phyloP scores from a whole-genome alignment of 495 filamentous ascomycete genomes.

The Neurospora sp. region DNA sequence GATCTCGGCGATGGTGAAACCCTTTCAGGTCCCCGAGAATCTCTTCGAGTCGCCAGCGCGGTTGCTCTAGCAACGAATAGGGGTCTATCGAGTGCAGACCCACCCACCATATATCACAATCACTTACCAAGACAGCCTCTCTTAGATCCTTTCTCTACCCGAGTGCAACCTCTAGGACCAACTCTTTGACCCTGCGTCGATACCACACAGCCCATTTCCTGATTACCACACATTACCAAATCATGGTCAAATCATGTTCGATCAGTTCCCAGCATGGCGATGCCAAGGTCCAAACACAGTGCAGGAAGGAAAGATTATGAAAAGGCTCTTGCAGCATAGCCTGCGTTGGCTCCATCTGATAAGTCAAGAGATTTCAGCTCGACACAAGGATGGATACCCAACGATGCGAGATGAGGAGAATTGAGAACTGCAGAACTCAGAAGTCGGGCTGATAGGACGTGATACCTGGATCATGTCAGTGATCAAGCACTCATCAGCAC shows the following conservation, averaged over 20 bases:
- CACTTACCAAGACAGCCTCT: background rate
- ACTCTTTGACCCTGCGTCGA: too few relatives aligned
- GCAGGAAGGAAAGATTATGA: background rate
- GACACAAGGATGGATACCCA: background rate
- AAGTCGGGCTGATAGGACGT: background rate
- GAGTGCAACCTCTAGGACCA: too few relatives aligned
- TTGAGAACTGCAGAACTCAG: background rate
- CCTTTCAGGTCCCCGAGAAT: background rate
- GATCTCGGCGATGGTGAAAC: background rate
- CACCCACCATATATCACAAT: background rate
- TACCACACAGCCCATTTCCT: too few relatives aligned
- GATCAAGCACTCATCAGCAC: background rate
- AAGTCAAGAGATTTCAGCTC: background rate
- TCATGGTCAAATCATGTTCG: background rate
- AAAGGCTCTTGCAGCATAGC: background rate
- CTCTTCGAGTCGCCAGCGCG: background rate
- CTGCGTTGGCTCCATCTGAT: background rate
- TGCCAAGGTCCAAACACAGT: background rate
- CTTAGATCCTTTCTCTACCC: too few relatives aligned
- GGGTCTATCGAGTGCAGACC: background rate
- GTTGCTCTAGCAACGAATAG: background rate
- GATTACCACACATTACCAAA: background rate
- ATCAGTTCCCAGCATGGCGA: background rate
- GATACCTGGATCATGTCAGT: background rate
- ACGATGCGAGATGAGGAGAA: too few relatives aligned